phyloP scores from a whole-genome alignment of 768 basidiomycete genomes.

The Phaeotremella fagi region DNA sequence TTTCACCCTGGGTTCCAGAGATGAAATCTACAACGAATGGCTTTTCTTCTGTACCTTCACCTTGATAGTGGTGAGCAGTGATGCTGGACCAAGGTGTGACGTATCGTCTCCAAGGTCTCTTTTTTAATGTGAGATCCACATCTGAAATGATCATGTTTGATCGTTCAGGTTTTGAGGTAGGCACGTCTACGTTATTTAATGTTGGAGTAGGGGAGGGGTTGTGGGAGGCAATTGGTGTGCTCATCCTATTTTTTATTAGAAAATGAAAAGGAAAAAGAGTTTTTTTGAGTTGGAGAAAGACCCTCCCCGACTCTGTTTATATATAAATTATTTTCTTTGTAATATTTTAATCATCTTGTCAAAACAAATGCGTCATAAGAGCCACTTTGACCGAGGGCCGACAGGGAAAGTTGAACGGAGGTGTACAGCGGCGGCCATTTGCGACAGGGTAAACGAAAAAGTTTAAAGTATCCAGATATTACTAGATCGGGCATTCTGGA shows the following conservation, averaged over 20 bases:
- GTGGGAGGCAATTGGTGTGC: not conserved
- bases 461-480: no score
- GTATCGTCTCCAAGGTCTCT: slow-evolving; percentile 29
- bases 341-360: no score
- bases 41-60: slow-evolving; percentile 30
- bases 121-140: slow-evolving; percentile 4
- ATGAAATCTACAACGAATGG: slow-evolving; percentile 42
- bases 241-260: not conserved
- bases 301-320: not conserved
- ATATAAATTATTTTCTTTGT: not conserved
- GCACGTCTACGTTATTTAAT: not conserved
- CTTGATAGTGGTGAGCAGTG: slow-evolving; percentile 23
- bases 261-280: not conserved
- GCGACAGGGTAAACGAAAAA: no score
- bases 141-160: not conserved
- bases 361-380: not conserved
- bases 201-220: not conserved
- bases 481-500: no score
- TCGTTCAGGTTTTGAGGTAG: not conserved
- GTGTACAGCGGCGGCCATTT: no score
- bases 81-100: slow-evolving; percentile 23
- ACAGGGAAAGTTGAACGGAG: no score
- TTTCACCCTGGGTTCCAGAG: slow-evolving; percentile 4
- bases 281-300: not conserved
- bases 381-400: no score